phyloP scores from a whole-genome alignment of 345 rosid genomes.

The Populus alba region DNA sequence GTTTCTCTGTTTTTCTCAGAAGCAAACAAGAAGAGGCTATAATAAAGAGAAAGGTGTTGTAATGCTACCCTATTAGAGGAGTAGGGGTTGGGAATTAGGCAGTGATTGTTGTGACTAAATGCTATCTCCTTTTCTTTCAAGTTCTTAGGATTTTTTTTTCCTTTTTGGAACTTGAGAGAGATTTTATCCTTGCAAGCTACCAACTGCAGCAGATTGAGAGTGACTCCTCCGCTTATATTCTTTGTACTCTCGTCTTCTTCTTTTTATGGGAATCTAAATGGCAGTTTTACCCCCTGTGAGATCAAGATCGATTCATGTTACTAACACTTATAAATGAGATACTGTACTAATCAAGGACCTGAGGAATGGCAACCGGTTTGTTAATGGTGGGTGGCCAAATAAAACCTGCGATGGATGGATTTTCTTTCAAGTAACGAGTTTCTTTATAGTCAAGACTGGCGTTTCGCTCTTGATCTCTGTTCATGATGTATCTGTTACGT shows the following conservation, averaged over 20 bases:
- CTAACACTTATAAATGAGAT: too few relatives aligned
- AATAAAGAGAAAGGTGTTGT: background rate
- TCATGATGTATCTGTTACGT: too few relatives aligned
- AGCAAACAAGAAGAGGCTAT: background rate
- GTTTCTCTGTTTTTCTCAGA: background rate
- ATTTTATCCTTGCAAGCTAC: slow-evolving; percentile 12
- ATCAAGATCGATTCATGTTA: background rate
- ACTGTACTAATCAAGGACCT: background rate
- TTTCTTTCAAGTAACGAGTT: too few relatives aligned
- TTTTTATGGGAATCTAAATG: background rate
- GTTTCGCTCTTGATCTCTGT: too few relatives aligned
- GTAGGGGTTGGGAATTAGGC: background rate
- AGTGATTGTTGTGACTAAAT: slow-evolving; percentile 6
- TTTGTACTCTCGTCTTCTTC: background rate
- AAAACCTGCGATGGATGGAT: background rate
- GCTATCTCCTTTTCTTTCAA: background rate
- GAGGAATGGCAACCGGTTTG: background rate
- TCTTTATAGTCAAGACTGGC: too few relatives aligned
- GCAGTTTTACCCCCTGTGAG: background rate
- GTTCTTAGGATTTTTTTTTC: background rate
- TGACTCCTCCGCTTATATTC: background rate
- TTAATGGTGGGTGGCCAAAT: background rate
- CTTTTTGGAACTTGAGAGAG: background rate
- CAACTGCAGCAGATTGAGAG: slow-evolving; percentile 25
- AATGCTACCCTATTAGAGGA: background rate